Conservation (phyloP, 441 rosid species). For the Gossypium laxum region DNA sequence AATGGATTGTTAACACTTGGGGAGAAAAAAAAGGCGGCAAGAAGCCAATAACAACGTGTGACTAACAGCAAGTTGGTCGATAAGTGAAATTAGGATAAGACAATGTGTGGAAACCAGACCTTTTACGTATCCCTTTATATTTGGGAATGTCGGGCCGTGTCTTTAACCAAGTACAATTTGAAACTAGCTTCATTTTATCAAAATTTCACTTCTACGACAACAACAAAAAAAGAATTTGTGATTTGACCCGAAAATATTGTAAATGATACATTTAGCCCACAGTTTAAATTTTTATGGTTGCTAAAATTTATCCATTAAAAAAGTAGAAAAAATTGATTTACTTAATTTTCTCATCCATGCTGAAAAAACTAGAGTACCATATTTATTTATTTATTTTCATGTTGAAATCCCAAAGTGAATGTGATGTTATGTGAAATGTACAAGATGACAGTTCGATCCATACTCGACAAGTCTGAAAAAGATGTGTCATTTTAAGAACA, state of each 20-base stretch:
- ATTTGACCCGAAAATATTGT: background rate
- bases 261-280: background rate
- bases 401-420: background rate
- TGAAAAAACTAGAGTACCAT: background rate
- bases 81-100: slow-evolving; percentile 29
- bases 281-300: too few species aligned
- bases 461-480: background rate
- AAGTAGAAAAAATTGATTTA: background rate
- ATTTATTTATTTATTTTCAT: background rate
- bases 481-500: background rate
- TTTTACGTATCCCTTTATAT: slow-evolving; percentile 24
- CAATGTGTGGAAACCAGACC: slow-evolving; percentile 39
- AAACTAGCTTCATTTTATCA: background rate
- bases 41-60: slow-evolving; percentile 6
- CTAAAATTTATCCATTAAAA: background rate
- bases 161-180: background rate
- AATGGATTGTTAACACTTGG: background rate
- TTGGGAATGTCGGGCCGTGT: background rate
- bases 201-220: too few species aligned
- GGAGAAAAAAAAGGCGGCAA: slow-evolving; percentile 10
- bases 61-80: slow-evolving; percentile 16
- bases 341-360: background rate
- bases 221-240: background rate
- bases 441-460: background rate
- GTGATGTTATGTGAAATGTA: background rate